Evolutionary conservation across 2,329 filamentous ascomycete genomes (phyloP), one percentile per base, ranked within the genome.

Genomic region (Fusarium concolor): DNA sequence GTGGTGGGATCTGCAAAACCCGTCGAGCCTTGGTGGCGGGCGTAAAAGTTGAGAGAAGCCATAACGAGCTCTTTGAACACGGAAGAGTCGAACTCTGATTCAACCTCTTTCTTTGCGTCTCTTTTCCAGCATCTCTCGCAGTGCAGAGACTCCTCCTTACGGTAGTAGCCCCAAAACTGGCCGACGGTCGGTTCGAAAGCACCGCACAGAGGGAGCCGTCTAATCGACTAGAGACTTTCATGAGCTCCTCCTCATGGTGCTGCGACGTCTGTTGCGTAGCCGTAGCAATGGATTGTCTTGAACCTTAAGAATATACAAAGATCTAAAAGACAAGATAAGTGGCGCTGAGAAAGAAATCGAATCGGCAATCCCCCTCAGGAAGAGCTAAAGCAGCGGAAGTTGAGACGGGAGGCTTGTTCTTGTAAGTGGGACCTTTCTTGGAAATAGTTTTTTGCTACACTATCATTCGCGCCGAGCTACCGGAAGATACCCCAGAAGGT

Each of bases 121-220:
- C 46, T 45, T 56, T 65, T 12, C 60, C 57, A 46, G 47, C 71
- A 57, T 71, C 65, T 47, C 59, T 62, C 33, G 50, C 50, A 35
- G 61, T 68, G 62, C 69, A 73, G 59, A 78, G 66, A 62, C 63
- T 72, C 50, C 71, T 72, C 62, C 70, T 76, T 51, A 63, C 62
- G 47, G 71, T 67, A 52, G 72, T 62, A 24, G 62, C 59, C 55
- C 65, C 71, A 56, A 75, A 63, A 56, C 71, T 71, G 56, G 74
- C 70, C 71, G 79, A 78, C 67, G 79, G 79, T 77, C 80, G 80
- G 78, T 78, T 80, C 72, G 81, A 80, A 75, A 85, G 79, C 78
- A 86, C 82, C 76, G 85, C 83, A 82, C 83, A 86, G 81, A 86
- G 83, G 81, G 85, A 85, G 82, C 85, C 80, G 79, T 88, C 85